Percentiles rank a stretch among this genome's conserved stretches.
Evolutionary conservation across 768 basidiomycete genomes (phyloP).

Genomic region (Trametes villosa): DNA sequence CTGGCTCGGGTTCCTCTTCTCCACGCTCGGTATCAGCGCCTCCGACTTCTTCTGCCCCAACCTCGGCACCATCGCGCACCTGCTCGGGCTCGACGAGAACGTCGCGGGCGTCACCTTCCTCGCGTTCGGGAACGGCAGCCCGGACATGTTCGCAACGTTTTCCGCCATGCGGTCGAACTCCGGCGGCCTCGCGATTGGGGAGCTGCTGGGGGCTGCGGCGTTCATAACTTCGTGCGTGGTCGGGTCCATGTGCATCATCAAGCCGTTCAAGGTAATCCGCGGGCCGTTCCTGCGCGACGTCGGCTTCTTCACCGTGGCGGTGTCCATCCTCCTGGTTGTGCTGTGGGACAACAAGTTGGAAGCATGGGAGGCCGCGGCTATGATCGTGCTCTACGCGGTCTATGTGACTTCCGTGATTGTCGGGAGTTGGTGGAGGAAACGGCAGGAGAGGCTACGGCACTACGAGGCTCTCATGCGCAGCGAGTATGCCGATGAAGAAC

Average conservation of each 20-base stretch:
- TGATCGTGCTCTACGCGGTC: constrained; percentile 73
- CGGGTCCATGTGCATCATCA: constrained; percentile 97
- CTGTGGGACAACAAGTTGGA: constrained; percentile 76
- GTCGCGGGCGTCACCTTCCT: constrained; percentile 97
- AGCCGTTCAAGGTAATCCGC: constrained; percentile 84
- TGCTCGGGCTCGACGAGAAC: constrained; percentile 88
- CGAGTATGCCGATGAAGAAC: constrained; percentile 61
- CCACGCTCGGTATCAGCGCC: constrained; percentile 91
- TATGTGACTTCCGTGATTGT: constrained; percentile 81
- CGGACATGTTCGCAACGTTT: constrained; percentile 95
- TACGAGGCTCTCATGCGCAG: constrained; percentile 57
- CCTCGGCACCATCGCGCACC: constrained; percentile 83
- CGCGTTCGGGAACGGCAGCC: constrained; percentile 96
- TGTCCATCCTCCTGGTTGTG: constrained; percentile 74
- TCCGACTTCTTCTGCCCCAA: constrained; percentile 99
- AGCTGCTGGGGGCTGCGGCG: constrained; percentile 91
- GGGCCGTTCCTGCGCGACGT: constrained; percentile 91
- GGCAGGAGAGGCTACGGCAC: constrained; percentile 50
- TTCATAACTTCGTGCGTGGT: constrained; percentile 98
- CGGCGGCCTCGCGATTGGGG: constrained; percentile 91
- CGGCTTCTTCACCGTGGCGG: constrained; percentile 88
- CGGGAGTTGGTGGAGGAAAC: constrained; percentile 76
- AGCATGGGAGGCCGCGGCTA: constrained; percentile 69
- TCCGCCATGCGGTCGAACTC: constrained; percentile 87
- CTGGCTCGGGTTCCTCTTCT: constrained; percentile 93